phyloP scores from a whole-genome alignment of 805 yeast genomes.

The Candida silvicultrix region DNA sequence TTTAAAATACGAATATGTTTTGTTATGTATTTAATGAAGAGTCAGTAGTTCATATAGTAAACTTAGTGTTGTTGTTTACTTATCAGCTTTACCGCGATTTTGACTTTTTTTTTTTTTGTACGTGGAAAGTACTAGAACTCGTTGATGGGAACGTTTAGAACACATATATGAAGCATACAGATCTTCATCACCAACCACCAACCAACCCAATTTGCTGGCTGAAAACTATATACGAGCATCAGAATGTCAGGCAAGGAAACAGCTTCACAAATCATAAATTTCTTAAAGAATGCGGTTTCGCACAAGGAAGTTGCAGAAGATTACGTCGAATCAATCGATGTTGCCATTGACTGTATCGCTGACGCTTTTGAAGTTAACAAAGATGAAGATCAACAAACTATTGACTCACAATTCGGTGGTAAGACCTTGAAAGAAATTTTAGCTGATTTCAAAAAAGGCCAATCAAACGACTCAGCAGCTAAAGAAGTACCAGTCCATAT shows the following conservation, averaged over 20 bases:
- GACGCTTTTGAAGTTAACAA: slow-evolving; percentile 74
- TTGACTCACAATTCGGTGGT: slow-evolving; percentile 37
- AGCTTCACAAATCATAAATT: slow-evolving; percentile 70
- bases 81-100: too few relatives aligned
- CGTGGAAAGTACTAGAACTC: too few relatives aligned
- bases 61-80: too few relatives aligned
- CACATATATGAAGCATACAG: too few relatives aligned
- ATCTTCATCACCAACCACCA: too few relatives aligned
- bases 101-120: too few relatives aligned
- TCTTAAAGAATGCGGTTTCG: slow-evolving; percentile 51
- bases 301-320: slow-evolving; percentile 69
- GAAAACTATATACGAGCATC: background rate
- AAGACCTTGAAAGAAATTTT: slow-evolving; percentile 43
- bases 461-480: slow-evolving; percentile 16
- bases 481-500: slow-evolving; percentile 35
- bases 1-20: background rate
- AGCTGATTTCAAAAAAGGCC: slow-evolving; percentile 11
- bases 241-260: slow-evolving; percentile 45
- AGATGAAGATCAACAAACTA: slow-evolving; percentile 32
- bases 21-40: too few relatives aligned
- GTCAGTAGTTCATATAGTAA: too few relatives aligned
- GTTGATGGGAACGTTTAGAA: too few relatives aligned
- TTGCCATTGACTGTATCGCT: slow-evolving; percentile 86
- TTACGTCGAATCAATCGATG: slow-evolving; percentile 82
- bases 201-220: too few relatives aligned